Base-by-base conservation (phyloP, 805 yeast genomes). In the Ogataea pignaliae region DNA sequence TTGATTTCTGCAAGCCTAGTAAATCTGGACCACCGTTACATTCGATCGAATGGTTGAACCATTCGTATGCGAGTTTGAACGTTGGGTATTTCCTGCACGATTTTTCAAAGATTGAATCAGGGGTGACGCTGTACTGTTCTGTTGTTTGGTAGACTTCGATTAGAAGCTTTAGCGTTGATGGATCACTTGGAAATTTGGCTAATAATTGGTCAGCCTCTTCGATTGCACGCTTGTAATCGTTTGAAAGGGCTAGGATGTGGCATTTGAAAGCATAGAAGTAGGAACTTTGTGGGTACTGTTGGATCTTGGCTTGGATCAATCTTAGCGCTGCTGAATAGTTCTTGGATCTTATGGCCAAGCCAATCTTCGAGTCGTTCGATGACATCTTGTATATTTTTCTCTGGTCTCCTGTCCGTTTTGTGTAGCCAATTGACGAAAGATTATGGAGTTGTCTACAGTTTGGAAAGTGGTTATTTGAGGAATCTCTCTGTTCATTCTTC, bases 1-100 rank as follows among this genome's bases (percentile, higher is more conserved):
- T 63, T 0, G 81, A 69, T 51, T 78, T 78, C 42, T 81, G 85
- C 60, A 82, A 61, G 13, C 77, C 73, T 37, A 71, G 63, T 18
- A 70, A 59, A 58, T 84, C 79, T 32, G 66, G 68, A 33, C 63
- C 64, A 4, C 26, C 26, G 26, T 4, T 7, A 21, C 26, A 21
- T 7, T 69, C 70, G 28, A 82, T 55, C 28, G 83, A 68, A 34
- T 71, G 63, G 34, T 70, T 70, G 56, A 81, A 81, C 89, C 91
- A 86, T 30, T 67, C 68, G 36, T 69, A 62, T 7, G 77, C 63
- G 29, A 77, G 58, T 10, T 68, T 69, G 36, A 70, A 64, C 4
- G 73, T 69, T 3, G 84, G 81, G 51, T 77, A 80, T 56, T 75
- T 78, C 56, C 76, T 75, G 36, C 76, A 71, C 2, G 82, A 81